Evolutionary conservation across 202 grass and related monocot genomes (phyloP).

Genomic region (Musa balbisiana): DNA sequence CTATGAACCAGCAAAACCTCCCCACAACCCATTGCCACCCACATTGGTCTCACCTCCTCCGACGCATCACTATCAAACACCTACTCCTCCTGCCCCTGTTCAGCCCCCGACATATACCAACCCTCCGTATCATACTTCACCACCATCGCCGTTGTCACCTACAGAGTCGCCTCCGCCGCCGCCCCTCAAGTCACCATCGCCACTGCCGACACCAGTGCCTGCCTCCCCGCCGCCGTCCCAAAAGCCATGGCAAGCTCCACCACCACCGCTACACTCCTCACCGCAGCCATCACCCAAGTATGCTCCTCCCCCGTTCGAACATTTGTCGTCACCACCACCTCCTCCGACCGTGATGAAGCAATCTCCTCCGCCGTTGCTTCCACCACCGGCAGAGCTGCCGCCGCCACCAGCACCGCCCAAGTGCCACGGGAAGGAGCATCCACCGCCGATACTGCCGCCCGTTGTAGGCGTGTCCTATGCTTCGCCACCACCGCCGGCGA

Average conservation of each 20-base stretch:
- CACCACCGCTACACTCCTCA: neutral
- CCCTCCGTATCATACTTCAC: neutral
- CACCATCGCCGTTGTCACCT: neutral
- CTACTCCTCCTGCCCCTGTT: neutral
- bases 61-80: neutral
- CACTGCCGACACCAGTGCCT: no score
- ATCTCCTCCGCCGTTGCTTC: neutral
- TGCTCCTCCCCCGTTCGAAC: neutral
- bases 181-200: neutral
- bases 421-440: neutral
- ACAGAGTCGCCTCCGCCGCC: neutral
- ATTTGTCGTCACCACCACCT: neutral
- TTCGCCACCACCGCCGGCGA: conserved; percentile 15
- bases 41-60: neutral
- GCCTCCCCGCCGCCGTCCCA: no score
- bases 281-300: neutral
- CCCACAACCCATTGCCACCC: neutral
- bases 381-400: neutral
- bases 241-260: no score
- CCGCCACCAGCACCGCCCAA: neutral
- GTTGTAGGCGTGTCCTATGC: conserved; percentile 18
- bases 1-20: neutral
- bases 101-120: neutral
- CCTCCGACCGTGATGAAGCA: no score
- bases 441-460: neutral